Base-by-base conservation (phyloP, 768 basidiomycete species). In the Chiua virens region DNA sequence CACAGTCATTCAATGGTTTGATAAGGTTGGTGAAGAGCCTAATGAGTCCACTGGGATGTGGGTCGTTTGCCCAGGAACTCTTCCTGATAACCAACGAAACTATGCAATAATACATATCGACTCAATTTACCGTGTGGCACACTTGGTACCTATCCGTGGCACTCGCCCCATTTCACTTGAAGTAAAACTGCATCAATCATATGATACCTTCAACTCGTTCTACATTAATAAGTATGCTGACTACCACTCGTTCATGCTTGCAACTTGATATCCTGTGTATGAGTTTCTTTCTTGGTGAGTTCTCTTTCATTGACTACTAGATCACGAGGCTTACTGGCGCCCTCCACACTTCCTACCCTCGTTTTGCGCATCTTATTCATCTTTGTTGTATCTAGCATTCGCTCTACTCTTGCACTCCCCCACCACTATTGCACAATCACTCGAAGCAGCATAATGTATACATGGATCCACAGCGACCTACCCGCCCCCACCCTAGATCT, bases 21-120 rank as follows among this genome's bases (percentile, higher is more conserved):
- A 58, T 20, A 49, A 55, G 5, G 44, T 55, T 6, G 50, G 30
- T 1, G 42, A 67, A 8, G 45, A 36, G 0, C 63, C 70, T 1
- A 61, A 69, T 27, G 20, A 50, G 1, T 42, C 30, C 27, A 72
- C 57, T 0, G 61, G 67, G 1, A 66, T 71, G 65, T 72, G 70
- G 67, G 50, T 66, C 0, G 58, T 68, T 0, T 15, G 28, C 8
- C 67, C 62, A 5, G 27, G 11, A 1, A 40, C 27, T 27, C 30
- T 43, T 23, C 30, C 47, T 14, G 5, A 60, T 44, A 15, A 21
- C 39, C 5, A 15, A 50, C 48, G 47, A 4, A 42, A 44, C n/a
- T 25, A 54, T 4, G 53, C 32, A 3, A 52, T 71, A 2, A 61
- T 72, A 9, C 64, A 70, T 21, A 18, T 71, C 1, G 49, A 73